Base-by-base conservation (phyloP, 2,329 filamentous ascomycete species). In the Ophiobolus disseminans region DNA sequence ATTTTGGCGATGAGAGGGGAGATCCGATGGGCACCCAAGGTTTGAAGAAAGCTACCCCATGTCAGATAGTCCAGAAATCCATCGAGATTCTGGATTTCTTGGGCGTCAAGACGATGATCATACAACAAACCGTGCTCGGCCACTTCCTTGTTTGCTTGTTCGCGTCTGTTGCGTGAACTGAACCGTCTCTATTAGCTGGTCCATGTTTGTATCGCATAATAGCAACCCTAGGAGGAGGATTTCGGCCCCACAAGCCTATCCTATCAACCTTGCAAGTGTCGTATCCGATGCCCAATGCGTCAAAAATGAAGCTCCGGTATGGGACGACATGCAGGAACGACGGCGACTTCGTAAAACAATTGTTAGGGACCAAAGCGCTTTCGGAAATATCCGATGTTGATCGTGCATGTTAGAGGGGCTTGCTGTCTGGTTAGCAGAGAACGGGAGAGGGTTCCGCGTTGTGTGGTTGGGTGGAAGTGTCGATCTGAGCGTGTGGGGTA, bases 401-500 rank as follows among this genome's bases (percentile, higher is more conserved):
- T 48, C 45, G 11, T 28, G n/a, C 20, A 16, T 8, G 16, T 16
- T n/a, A 14, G 22, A 26, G 17, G 31, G 19, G 17, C 22, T 7
- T 40, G 35, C 25, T 14, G 16, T 30, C 36, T 39, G 36, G 46
- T 30, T 41, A 22, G n/a, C n/a, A n/a, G n/a, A n/a, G n/a, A n/a
- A 16, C 46, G 40, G 46, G 31, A 14, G 19, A 13, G 2, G 4
- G 14, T n/a, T 22, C 22, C 34, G 28, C 4, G 4, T 19, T 10
- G 16, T 38, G 6, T 19, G 34, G 30, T 49, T 34, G 40, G 35
- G 21, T 26, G 11, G 14, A 5, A 5, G 17, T 13, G 14, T 39
- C 20, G 28, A 23, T 19, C 43, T 26, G 26, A 20, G 35, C 40
- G 40, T 35, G 40, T 43, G 40, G 40, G 31, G 40, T 14, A 41